phyloP scores from a whole-genome alignment of 2,329 filamentous ascomycete genomes.

The Xylariaceae sp. region DNA sequence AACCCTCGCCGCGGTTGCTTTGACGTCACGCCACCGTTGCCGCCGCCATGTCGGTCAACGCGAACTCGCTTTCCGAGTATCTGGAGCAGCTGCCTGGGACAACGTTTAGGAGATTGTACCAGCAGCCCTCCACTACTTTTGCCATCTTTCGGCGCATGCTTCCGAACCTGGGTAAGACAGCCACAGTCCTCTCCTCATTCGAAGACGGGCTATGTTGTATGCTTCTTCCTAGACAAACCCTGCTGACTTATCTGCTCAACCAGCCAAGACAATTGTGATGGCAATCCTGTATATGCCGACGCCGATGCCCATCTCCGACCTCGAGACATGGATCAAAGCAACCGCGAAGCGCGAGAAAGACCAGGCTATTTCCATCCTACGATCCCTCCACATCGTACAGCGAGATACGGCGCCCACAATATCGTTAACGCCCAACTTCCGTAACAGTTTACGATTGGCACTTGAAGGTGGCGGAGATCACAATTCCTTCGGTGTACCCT shows the following conservation, averaged over 20 bases:
- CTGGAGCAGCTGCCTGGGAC: constrained; percentile 86
- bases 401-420: constrained; percentile 65
- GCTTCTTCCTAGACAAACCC: neutral
- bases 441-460: constrained; percentile 73
- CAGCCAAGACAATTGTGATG: constrained; percentile 94
- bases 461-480: constrained; percentile 82
- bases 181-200: neutral
- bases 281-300: constrained; percentile 84
- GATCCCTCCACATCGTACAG: constrained; percentile 82
- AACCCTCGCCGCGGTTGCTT: constrained; percentile 10
- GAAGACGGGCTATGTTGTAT: neutral
- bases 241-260: constrained; percentile 4
- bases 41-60: constrained; percentile 27
- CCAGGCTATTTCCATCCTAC: constrained; percentile 73
- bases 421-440: constrained; percentile 75
- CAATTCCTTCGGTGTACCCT: constrained; percentile 86
- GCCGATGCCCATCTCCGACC: constrained; percentile 70
- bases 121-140: constrained; percentile 89
- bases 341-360: constrained; percentile 65
- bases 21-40: constrained; percentile 1
- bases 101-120: constrained; percentile 86
- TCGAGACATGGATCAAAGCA: constrained; percentile 81
- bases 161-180: constrained; percentile 67
- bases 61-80: constrained; percentile 68
- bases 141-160: constrained; percentile 98